These are phyloP conservation scores for Choanephora cucurbitarum DNA, from an alignment of 371 early-diverging fungal genomes.

Conservation along the genomic window DNA sequence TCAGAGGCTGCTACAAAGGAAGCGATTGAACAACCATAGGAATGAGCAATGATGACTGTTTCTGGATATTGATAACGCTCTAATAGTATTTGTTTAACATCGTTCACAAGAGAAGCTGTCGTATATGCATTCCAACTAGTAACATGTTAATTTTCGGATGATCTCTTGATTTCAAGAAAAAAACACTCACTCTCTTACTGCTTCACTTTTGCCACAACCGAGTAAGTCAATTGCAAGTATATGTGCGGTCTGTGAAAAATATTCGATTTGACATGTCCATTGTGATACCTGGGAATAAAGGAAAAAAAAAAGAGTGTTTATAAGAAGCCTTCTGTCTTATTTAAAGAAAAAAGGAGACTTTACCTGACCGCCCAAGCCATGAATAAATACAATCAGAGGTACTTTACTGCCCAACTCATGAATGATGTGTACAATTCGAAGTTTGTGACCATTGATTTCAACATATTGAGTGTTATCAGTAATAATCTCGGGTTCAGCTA, in stretches of 20 bases:
- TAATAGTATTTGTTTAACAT: conserved; percentile 52
- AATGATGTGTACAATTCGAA: conserved; percentile 68
- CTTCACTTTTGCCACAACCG: conserved; percentile 69
- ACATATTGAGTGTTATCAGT: conserved; percentile 57
- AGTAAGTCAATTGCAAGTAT: conserved; percentile 69
- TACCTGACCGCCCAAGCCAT: conserved; percentile 77
- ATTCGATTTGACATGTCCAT: conserved; percentile 67
- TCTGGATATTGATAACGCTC: conserved; percentile 61
- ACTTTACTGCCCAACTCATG: conserved; percentile 68
- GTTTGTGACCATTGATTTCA: conserved; percentile 54
- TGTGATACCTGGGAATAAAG: conserved; percentile 56
- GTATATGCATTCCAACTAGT: conserved; percentile 58
- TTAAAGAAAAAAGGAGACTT: too few relatives aligned
- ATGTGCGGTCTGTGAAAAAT: conserved; percentile 69
- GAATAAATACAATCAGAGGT: conserved; percentile 70
- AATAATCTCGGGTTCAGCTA: conserved; percentile 47
- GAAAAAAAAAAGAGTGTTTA: neutral
- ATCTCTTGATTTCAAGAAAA: neutral
- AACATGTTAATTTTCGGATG: neutral
- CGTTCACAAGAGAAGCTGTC: conserved; percentile 57
- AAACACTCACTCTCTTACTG: conserved; percentile 43
- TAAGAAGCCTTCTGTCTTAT: neutral
- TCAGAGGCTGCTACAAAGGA: conserved; percentile 52
- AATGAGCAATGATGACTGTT: conserved; percentile 67
- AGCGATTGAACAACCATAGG: conserved; percentile 70